Percentiles rank a stretch among this genome's conserved stretches.
These are phyloP conservation scores for Micromonas commoda DNA, from an alignment of 139 green algal species.

Conservation along the genomic window DNA sequence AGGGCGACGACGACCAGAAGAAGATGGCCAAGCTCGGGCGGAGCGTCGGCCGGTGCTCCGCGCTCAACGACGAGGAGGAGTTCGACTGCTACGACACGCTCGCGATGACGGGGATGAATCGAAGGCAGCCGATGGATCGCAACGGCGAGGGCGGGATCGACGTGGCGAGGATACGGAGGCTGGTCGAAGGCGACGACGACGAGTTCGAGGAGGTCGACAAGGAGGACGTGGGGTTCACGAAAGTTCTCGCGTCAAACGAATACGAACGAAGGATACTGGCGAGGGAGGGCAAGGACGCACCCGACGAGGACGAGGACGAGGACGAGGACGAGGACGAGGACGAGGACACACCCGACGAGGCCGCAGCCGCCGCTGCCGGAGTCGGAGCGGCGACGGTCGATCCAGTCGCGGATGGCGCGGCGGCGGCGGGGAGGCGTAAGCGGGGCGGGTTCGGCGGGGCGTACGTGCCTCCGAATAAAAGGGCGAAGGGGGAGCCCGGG, in stretches of 20 bases:
- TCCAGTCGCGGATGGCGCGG: neutral
- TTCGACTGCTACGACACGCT: neutral
- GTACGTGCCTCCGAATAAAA: slow-evolving; percentile 2
- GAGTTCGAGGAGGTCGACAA: neutral
- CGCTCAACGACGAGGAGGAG: neutral
- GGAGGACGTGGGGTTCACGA: neutral
- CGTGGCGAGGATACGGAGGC: neutral
- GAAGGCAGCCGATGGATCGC: neutral
- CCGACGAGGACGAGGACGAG: slow-evolving; percentile 21
- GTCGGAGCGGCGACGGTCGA: neutral
- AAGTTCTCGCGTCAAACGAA: neutral
- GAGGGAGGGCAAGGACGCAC: neutral
- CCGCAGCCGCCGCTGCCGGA: neutral
- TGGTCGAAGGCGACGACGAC: neutral
- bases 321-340: slow-evolving; percentile 17
- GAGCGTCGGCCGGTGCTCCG: neutral
- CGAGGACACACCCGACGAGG: too few relatives aligned
- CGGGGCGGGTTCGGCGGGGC: neutral
- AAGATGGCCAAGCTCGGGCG: neutral
- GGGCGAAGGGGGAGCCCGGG: neutral
- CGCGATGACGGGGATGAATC: too few relatives aligned
- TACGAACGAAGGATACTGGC: neutral
- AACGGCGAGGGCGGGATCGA: neutral
- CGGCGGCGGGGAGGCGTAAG: neutral
- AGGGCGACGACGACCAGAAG: neutral